Conservation (phyloP, 208 protist genomes). For the Vickermania ingenoplastis region DNA sequence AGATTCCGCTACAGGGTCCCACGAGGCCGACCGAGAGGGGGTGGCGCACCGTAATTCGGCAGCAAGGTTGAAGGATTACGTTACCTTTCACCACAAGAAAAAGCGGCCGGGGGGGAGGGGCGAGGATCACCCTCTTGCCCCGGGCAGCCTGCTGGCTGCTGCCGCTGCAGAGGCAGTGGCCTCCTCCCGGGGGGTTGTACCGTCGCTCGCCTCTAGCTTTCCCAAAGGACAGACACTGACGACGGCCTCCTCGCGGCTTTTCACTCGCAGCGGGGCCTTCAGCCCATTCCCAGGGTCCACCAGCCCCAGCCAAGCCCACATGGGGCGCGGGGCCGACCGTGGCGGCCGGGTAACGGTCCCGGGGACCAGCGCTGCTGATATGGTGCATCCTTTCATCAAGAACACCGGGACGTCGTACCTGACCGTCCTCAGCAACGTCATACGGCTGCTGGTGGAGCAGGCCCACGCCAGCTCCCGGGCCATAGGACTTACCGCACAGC, state of each 20-base stretch:
- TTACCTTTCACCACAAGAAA: too few species aligned
- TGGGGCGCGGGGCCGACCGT: too few species aligned
- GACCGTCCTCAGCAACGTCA: slow-evolving; percentile 40
- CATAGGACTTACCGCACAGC: slow-evolving; percentile 39
- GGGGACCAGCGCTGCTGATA: too few species aligned
- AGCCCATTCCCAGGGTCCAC: background rate
- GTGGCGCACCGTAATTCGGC: too few species aligned
- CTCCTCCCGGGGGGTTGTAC: background rate
- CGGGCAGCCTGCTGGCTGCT: background rate
- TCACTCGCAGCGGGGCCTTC: background rate
- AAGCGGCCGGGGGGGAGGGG: background rate
- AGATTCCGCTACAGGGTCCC: too few species aligned
- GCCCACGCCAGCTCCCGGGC: slow-evolving; percentile 59
- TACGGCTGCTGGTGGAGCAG: slow-evolving; percentile 37
- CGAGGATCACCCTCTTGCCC: background rate
- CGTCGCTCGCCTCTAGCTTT: background rate
- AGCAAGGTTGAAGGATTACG: too few species aligned
- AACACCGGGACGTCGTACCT: too few species aligned
- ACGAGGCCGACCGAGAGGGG: too few species aligned
- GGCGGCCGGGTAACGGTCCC: too few species aligned
- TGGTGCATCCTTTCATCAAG: too few species aligned
- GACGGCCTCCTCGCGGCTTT: background rate
- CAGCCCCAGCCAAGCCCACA: too few species aligned
- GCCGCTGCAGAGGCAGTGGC: background rate
- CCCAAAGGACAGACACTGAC: background rate